Evolutionary conservation across 768 basidiomycete species (phyloP).

Genomic region (Amanita pallidorosea): DNA sequence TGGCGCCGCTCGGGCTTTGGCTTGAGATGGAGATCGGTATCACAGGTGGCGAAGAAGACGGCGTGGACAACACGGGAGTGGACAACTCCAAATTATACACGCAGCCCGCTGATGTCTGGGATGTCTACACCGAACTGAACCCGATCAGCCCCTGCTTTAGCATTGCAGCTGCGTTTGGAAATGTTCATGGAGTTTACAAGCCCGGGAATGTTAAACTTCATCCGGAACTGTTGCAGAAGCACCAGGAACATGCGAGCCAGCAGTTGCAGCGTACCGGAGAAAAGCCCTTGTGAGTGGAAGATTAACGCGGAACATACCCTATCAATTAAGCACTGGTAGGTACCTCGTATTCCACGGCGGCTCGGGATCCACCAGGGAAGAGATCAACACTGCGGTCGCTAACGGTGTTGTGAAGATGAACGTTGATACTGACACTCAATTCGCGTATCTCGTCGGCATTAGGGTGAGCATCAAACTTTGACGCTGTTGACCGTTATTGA

Average conservation of each 20-base stretch:
- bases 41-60: slow-evolving; percentile 99
- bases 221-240: slow-evolving; percentile 85
- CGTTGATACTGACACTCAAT: slow-evolving; percentile 92
- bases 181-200: slow-evolving; percentile 99
- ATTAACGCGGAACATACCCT: neutral
- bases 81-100: slow-evolving; percentile 95
- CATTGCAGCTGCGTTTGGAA: slow-evolving; percentile 97
- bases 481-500: neutral
- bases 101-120: slow-evolving; percentile 92
- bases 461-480: slow-evolving; percentile 31
- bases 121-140: slow-evolving; percentile 78
- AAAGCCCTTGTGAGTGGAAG: slow-evolving; percentile 70
- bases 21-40: slow-evolving; percentile 99
- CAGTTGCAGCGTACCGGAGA: slow-evolving; percentile 52
- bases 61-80: slow-evolving; percentile 94
- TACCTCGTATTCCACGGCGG: slow-evolving; percentile 99
- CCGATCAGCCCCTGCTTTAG: slow-evolving; percentile 88
- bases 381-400: slow-evolving; percentile 84
- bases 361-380: slow-evolving; percentile 92
- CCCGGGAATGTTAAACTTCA: slow-evolving; percentile 93
- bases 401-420: slow-evolving; percentile 99
- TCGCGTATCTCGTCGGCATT: slow-evolving; percentile 83
- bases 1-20: slow-evolving; percentile 88
- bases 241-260: slow-evolving; percentile 66
- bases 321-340: slow-evolving; percentile 23